Evolutionary conservation across 1,139 yeast species (phyloP).

Genomic region (Sugiyamaella castrensis): DNA sequence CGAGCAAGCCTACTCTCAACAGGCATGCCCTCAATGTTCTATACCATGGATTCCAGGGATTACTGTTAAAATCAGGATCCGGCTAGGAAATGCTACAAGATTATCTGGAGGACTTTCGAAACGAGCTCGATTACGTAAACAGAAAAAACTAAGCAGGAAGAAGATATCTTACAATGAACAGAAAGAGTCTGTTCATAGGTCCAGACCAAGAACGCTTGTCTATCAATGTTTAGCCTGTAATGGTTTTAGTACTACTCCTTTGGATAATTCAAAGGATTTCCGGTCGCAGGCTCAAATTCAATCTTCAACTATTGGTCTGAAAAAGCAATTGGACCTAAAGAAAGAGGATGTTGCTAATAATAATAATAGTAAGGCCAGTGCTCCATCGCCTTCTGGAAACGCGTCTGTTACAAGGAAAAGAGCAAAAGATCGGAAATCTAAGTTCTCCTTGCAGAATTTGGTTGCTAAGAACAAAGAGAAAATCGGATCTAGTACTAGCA

Average conservation of each 20-base stretch:
- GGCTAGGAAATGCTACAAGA: conserved; percentile 12
- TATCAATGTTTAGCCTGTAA: conserved; percentile 12
- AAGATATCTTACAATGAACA: background rate
- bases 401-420: conserved; percentile 17
- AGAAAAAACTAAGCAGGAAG: background rate
- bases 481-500: conserved; percentile 1
- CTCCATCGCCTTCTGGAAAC: background rate
- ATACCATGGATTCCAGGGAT: conserved; percentile 28
- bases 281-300: too few species aligned
- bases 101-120: conserved; percentile 16
- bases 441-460: conserved; percentile 14
- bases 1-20: conserved; percentile 10
- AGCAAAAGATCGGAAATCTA: conserved; percentile 21
- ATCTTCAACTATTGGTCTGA: background rate
- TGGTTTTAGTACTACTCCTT: background rate
- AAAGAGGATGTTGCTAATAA: background rate
- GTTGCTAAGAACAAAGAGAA: conserved; percentile 12
- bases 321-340: background rate
- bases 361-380: background rate
- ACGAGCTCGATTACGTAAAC: conserved; percentile 13
- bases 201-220: background rate
- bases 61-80: conserved; percentile 20
- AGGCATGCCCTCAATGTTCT: conserved; percentile 25
- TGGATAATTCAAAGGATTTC: background rate
- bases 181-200: background rate